Conservation (phyloP, 177 flowering plant genomes). For the Vitis hybrid region DNA sequence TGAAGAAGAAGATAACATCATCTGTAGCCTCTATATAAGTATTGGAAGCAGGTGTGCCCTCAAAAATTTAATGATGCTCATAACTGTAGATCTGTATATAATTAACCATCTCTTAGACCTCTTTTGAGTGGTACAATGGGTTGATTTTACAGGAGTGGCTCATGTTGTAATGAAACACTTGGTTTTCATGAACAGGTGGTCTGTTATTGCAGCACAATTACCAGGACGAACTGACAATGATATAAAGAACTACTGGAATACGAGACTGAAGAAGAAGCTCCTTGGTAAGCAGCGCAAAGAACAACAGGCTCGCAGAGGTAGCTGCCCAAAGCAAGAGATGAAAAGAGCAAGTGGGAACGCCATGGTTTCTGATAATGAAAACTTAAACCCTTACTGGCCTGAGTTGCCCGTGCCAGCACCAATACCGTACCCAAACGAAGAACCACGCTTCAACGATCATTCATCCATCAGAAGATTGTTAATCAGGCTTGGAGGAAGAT, state of each 20-base stretch:
- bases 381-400: slow-evolving; percentile 34
- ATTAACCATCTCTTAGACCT: too few relatives aligned
- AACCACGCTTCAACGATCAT: slow-evolving; percentile 31
- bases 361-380: neutral
- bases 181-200: slow-evolving; percentile 36
- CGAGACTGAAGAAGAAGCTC: slow-evolving; percentile 60
- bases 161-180: neutral
- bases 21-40: slow-evolving; percentile 59
- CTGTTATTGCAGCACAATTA: slow-evolving; percentile 59
- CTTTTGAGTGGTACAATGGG: too few relatives aligned
- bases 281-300: slow-evolving; percentile 52
- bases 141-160: too few relatives aligned
- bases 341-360: slow-evolving; percentile 6
- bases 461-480: slow-evolving; percentile 40
- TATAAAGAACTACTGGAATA: slow-evolving; percentile 66
- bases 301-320: slow-evolving; percentile 21
- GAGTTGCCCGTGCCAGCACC: slow-evolving; percentile 27
- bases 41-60: slow-evolving; percentile 59
- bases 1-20: slow-evolving; percentile 63
- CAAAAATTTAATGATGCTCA: too few relatives aligned
- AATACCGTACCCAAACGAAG: slow-evolving; percentile 26
- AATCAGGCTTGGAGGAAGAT: slow-evolving; percentile 49
- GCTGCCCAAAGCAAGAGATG: slow-evolving; percentile 18
- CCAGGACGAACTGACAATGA: slow-evolving; percentile 66
- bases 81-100: too few relatives aligned